Percentiles rank a stretch among this genome's conserved stretches.
Conservation (phyloP, 495 filamentous ascomycete species). For the Penicillium arizonense region DNA sequence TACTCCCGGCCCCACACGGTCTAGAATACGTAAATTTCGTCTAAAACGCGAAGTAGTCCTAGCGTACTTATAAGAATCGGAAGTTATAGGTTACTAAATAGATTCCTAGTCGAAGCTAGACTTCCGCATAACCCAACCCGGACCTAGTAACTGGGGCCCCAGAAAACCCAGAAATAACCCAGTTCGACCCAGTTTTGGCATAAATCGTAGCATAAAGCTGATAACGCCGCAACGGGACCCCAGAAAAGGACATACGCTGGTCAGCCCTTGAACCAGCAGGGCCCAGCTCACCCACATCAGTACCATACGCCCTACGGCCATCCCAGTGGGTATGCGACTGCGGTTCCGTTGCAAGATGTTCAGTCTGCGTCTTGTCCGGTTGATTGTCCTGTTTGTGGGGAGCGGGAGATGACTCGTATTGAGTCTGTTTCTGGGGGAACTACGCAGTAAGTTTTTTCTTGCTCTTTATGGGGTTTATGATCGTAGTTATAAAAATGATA, state of each 20-base stretch:
- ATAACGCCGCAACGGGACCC: not conserved
- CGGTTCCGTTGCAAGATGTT: slow-evolving; percentile 31
- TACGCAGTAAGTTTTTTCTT: slow-evolving; percentile 43
- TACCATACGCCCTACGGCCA: slow-evolving; percentile 21
- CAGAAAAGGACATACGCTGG: slow-evolving; percentile 21
- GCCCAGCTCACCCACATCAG: not conserved
- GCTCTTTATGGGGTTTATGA: not conserved
- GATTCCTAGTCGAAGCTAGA: too few species aligned
- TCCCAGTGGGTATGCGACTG: slow-evolving; percentile 28
- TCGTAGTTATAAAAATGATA: not conserved
- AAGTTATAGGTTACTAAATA: too few species aligned
- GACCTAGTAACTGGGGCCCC: too few species aligned
- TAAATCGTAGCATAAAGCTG: too few species aligned
- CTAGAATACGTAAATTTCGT: too few species aligned
- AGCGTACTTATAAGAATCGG: too few species aligned
- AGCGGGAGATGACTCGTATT: slow-evolving; percentile 45
- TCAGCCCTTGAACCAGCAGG: slow-evolving; percentile 11
- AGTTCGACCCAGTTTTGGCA: too few species aligned
- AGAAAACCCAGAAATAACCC: too few species aligned
- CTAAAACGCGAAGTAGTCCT: too few species aligned
- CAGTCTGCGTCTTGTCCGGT: slow-evolving; percentile 38
- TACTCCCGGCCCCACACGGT: too few species aligned
- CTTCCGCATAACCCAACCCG: too few species aligned
- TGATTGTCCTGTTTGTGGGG: slow-evolving; percentile 49
- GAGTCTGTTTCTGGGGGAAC: slow-evolving; percentile 42